Evolutionary conservation across 306 rosid species (phyloP).

Genomic region (Medicago lupulina): DNA sequence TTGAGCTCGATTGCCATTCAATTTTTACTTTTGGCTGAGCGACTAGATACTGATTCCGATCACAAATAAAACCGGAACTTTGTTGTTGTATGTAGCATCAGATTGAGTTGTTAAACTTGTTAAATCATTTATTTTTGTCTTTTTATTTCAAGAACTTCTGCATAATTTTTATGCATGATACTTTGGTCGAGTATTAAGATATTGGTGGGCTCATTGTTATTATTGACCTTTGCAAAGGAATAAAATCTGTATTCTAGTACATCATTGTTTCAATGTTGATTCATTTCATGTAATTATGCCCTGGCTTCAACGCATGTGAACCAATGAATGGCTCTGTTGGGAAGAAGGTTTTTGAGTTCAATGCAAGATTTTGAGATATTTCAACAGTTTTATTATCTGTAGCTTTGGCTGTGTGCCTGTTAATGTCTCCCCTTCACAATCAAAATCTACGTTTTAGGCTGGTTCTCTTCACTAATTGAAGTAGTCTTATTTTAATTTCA

Average conservation of each 20-base stretch:
- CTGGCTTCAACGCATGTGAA: not conserved
- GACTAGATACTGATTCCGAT: constrained; percentile 50
- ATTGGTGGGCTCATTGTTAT: constrained; percentile 48
- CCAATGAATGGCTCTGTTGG: too few relatives aligned
- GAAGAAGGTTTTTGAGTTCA: too few relatives aligned
- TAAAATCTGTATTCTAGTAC: constrained; percentile 43
- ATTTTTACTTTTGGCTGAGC: constrained; percentile 87
- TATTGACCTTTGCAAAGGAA: constrained; percentile 53
- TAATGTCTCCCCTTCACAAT: too few relatives aligned
- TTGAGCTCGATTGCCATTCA: constrained; percentile 76
- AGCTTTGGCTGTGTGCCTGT: too few relatives aligned
- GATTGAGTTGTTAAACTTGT: constrained; percentile 40
- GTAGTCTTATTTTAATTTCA: not conserved
- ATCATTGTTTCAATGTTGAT: constrained; percentile 23
- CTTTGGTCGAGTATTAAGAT: constrained; percentile 45
- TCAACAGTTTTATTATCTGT: too few relatives aligned
- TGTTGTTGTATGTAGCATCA: constrained; percentile 44
- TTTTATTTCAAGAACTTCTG: constrained; percentile 53
- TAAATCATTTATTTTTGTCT: constrained; percentile 32
- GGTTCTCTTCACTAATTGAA: not conserved
- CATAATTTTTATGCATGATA: constrained; percentile 53
- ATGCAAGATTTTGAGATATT: too few relatives aligned
- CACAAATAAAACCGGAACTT: constrained; percentile 51
- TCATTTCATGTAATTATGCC: constrained; percentile 4
- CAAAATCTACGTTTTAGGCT: too few relatives aligned